Evolutionary conservation across 2,329 filamentous ascomycete species (phyloP), one percentile per base, ranked within the genome.

Genomic region (Hymenoscyphus repandus): DNA sequence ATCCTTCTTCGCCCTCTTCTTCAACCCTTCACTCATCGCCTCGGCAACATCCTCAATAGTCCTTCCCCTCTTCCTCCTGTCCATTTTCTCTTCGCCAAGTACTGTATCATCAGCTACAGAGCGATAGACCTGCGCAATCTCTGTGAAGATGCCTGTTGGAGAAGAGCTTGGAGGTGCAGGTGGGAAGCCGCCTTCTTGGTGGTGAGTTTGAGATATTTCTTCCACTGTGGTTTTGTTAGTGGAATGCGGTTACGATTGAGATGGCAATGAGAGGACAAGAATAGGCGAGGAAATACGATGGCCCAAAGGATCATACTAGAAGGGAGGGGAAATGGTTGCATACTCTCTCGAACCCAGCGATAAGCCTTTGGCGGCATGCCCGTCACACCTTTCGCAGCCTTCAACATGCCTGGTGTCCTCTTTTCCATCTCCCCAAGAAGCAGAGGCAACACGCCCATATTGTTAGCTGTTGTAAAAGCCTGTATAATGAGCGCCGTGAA

Each of bases 351-450:
- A 0, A 88, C 82, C 86, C 86, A 91, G 10, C 87, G 73, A 65
- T 90, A 90, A 15, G 87, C 86, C 69, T 90, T 91, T 6, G 82
- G 80, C 20, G 85, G 75, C 77, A 90, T 86, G 79, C 75, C 70
- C 3, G 77, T 70, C 7, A 88, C 70, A 2, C 75, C 71, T 59
- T 79, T 74, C 0, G 74, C 79, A 45, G 68, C 63, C 22, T 69
- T 65, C 12, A 73, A 71, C 33, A 72, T 68, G 2, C 62, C 64
- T 0, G 84, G 80, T 44, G 72, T 70, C 51, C 75, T 70, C 9
- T 68, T 66, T 11, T 70, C 67, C 48, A 90, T 66, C 56, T 86
- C 79, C 9, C 66, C 65, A 52, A 77, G 70, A 30, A 90, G 70
- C 45, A 82, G 74, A 0, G 69, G 71, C 0, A 86, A 71, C 1